Evolutionary conservation across 2,329 filamentous ascomycete species (phyloP).

Genomic region (Fusarium virguliforme): DNA sequence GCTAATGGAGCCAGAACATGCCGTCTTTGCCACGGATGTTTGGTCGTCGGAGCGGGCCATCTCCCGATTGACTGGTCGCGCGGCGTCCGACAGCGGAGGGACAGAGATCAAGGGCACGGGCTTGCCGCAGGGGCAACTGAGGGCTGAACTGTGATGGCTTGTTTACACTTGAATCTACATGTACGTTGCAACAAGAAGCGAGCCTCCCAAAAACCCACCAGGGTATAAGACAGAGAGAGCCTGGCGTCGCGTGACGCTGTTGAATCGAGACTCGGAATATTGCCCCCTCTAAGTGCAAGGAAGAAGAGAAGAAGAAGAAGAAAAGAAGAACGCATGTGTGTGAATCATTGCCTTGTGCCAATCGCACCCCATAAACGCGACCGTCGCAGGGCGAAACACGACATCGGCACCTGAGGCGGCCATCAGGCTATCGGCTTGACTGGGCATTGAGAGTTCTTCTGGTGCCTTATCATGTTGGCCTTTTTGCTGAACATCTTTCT

Average conservation of each 20-base stretch:
- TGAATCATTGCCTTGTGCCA: neutral
- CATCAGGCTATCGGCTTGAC: neutral
- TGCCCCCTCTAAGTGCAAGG: neutral
- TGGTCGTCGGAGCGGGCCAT: conserved; percentile 9
- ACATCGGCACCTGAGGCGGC: neutral
- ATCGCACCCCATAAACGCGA: neutral
- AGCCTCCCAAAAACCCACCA: neutral
- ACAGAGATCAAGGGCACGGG: neutral
- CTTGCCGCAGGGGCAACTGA: neutral
- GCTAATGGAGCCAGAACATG: neutral
- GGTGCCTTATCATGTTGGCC: neutral
- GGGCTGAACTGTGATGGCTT: neutral
- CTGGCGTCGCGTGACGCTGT: neutral
- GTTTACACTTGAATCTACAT: neutral
- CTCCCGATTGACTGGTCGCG: neutral
- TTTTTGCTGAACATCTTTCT: neutral
- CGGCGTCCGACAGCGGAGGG: neutral
- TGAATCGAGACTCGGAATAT: neutral
- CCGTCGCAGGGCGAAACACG: neutral
- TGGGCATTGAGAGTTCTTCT: neutral
- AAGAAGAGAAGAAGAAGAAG: neutral
- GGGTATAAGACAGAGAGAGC: neutral
- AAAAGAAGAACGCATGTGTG: neutral
- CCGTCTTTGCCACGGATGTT: neutral
- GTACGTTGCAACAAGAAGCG: neutral